Base-by-base conservation (phyloP, 1,284 basidiomycete genomes). In the Taiwanofungus camphoratus region DNA sequence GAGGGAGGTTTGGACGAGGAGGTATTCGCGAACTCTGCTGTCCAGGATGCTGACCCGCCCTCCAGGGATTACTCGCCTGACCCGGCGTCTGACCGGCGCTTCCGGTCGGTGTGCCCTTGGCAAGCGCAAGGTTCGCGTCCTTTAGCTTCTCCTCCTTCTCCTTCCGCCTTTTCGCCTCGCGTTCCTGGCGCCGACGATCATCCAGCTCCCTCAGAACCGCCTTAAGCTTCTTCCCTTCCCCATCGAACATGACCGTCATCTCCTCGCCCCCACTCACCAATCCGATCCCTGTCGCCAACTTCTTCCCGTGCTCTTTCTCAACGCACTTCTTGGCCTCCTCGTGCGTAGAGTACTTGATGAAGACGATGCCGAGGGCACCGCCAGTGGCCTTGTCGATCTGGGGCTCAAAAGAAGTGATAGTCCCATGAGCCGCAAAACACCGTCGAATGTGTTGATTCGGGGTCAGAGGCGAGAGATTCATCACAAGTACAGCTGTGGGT, bases 371-470 rank as follows among this genome's bases (percentile, higher is more conserved):
- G 3, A 97, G 73, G 12, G 86, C 79, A 49, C 80, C 83, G 11
- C 92, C 92, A 16, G 82, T 92, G 41, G 76, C 73, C 36, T 77
- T 75, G 65, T 96, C 88, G 48, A 87, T 77, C 59, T 93, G 89
- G 27, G 85, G 77, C 51, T 93, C 87, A 45, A 89, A 82, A 9
- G 81, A 76, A 8, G 72, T 57, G 53, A 95, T 72, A 9, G 69
- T 61, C 2, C 93, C 94, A 56, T 88, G 76, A 9, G 67, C 56
- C 3, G 72, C 63, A 57, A 96, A 86, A 56, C 87, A 80, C 8
- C 77, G 73, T 37, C 80, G 73, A 41, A 97, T 75, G 38, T 77
- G 69, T 38, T 74, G 67, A 26, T 76, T 78, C 1, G 85, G 77
- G 1, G 84, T 87, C 19, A 94, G 67, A 0, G 83, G 78, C 3